Base-by-base conservation (phyloP, 805 yeast genomes). In the Pachysolen tannophilus region DNA sequence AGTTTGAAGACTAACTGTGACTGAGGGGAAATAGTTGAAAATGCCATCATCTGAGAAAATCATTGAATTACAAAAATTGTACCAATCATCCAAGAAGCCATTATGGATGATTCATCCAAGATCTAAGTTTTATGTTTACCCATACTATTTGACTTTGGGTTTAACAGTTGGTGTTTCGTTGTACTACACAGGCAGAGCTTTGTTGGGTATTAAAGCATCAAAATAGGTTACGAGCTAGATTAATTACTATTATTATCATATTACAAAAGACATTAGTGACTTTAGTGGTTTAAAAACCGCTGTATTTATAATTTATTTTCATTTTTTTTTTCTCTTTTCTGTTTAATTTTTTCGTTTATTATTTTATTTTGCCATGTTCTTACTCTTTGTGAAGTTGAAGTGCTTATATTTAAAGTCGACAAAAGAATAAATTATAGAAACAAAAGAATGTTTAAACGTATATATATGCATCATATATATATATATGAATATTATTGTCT, bases 131-230 rank as follows among this genome's bases (percentile, higher is more conserved):
- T 60, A 78, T 56, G 70, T 83, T 46, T 78, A 77, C 63, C 94
- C 94, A 55, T 84, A 77, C 72, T 79, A 70, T 66, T 84, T 83
- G 43, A 66, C 78, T 42, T 78, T 83, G 60, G 64, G 83, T 37
- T 68, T 79, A 42, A 66, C 84, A 44, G 74, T 84, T 34, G 68
- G 67, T 40, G 70, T 73, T 41, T 81, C 92, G 42, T 65, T 79
- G 48, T 73, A 62, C 66, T 82, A 76, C 73, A 55, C 74, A 38
- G 83, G 76, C 49, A 77, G 87, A 67, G 92, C 92, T 47, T 52
- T 72, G 44, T 53, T 64, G 28, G 88, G 87, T 56, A 66, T 79
- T 57, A 79, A 81, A 67, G 80, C 58, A 29, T n/a, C n/a, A n/a
- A n/a, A n/a, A n/a, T n/a, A n/a, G n/a, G n/a, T n/a, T n/a, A n/a